phyloP scores from a whole-genome alignment of 768 basidiomycete genomes.

The Tylopilus subfusipes region DNA sequence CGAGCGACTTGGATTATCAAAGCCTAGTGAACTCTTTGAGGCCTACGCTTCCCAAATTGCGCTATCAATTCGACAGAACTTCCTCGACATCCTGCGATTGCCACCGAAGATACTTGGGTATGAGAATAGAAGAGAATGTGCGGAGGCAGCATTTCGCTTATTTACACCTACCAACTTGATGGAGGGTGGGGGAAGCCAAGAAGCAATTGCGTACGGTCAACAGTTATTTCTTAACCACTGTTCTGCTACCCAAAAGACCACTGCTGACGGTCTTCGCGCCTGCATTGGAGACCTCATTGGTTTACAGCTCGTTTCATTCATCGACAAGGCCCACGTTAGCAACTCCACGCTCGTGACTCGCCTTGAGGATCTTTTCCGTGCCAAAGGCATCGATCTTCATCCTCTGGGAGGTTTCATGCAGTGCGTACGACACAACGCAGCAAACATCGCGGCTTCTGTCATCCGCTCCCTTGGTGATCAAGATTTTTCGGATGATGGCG shows the following conservation, averaged over 20 bases:
- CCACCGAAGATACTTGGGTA: conserved; percentile 79
- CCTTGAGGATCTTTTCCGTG: conserved; percentile 36
- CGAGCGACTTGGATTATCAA: conserved; percentile 59
- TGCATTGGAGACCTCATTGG: conserved; percentile 74
- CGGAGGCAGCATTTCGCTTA: conserved; percentile 59
- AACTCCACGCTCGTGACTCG: conserved; percentile 21
- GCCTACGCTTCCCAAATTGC: conserved; percentile 77
- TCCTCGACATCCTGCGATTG: conserved; percentile 53
- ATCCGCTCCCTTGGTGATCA: conserved; percentile 66
- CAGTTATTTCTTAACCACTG: conserved; percentile 61
- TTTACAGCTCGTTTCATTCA: conserved; percentile 48
- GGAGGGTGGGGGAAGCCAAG: conserved; percentile 31
- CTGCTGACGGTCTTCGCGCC: conserved; percentile 48
- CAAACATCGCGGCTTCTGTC: conserved; percentile 55
- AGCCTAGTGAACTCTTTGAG: conserved; percentile 64
- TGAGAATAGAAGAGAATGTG: conserved; percentile 58
- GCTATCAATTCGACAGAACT: conserved; percentile 52
- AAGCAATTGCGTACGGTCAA: conserved; percentile 36
- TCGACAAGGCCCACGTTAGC: conserved; percentile 32
- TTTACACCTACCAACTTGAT: conserved; percentile 69
- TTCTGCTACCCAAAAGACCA: conserved; percentile 48
- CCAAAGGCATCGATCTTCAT: conserved; percentile 29
- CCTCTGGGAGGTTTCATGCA: conserved; percentile 34
- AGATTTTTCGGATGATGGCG: conserved; percentile 51
- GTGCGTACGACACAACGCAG: conserved; percentile 43